Percentiles rank a stretch among this genome's conserved stretches.
Conservation (phyloP, 129 eudicot species). For the Pulicaria dysenterica region DNA sequence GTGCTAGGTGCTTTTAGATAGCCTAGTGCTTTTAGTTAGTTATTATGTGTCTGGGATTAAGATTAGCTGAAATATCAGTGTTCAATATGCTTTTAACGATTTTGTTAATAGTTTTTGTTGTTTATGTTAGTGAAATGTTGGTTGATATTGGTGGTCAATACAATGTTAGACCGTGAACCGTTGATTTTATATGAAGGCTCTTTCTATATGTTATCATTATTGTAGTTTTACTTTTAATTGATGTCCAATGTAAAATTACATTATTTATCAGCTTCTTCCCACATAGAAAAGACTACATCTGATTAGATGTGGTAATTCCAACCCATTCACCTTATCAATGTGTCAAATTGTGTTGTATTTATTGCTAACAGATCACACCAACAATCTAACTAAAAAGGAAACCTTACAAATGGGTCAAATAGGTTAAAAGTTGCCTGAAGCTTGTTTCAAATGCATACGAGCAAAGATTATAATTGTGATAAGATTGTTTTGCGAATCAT, state of each 20-base stretch:
- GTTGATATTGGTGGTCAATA: neutral
- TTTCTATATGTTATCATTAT: neutral
- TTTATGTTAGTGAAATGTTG: neutral
- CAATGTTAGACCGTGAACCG: neutral
- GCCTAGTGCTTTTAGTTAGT: neutral
- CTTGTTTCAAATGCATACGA: neutral
- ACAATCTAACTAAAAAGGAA: neutral
- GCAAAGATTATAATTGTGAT: neutral
- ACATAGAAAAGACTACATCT: too few relatives aligned
- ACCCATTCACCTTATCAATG: neutral
- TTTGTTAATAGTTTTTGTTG: neutral
- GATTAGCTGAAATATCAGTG: neutral
- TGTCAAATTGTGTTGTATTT: neutral
- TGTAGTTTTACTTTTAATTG: neutral
- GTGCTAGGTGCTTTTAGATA: too few relatives aligned
- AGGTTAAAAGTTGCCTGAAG: neutral
- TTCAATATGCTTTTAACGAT: neutral
- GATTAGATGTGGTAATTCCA: neutral
- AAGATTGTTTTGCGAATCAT: neutral
- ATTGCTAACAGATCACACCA: neutral
- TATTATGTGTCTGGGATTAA: neutral
- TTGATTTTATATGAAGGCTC: constrained; percentile 1
- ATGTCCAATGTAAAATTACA: neutral
- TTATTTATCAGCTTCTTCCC: neutral
- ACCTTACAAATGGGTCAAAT: neutral